A percentile compares a stretch with the other conserved stretches of the same genome.
phyloP scores from a whole-genome alignment of 202 grass and related monocot species.

The Zizania palustris region DNA sequence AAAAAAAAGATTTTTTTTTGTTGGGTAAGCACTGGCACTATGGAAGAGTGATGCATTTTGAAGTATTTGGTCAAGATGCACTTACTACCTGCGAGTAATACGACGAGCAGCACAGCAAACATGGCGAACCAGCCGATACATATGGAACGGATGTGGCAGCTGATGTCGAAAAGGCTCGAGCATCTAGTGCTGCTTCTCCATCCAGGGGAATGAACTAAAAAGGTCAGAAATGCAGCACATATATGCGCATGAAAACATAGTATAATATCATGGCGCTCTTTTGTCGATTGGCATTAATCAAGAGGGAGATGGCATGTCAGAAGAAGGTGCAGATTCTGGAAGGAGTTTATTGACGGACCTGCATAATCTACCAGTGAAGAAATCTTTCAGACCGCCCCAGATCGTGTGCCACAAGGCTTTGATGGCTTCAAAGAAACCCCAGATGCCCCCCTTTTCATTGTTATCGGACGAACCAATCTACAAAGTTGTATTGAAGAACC shows the following conservation, averaged over 20 bases:
- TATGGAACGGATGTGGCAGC: too few species aligned
- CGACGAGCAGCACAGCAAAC: too few species aligned
- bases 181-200: constrained; percentile 54
- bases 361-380: constrained; percentile 72
- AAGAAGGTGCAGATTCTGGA: neutral
- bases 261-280: neutral
- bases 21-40: neutral
- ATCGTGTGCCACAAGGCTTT: constrained; percentile 44
- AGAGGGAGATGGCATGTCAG: neutral
- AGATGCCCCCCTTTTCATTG: constrained; percentile 40
- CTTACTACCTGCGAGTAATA: too few species aligned
- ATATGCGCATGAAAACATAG: neutral
- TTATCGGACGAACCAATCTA: constrained; percentile 52
- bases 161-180: constrained; percentile 46
- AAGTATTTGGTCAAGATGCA: too few species aligned
- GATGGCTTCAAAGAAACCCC: constrained; percentile 60
- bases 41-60: too few species aligned
- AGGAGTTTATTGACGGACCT: constrained; percentile 43
- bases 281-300: neutral
- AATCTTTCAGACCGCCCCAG: constrained; percentile 51
- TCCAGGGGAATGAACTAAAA: neutral
- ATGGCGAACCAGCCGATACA: too few species aligned
- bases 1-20: neutral
- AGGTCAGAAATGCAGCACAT: neutral
- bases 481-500: neutral